Evolutionary conservation across 164 flowering plant species (phyloP).

Genomic region (Vitis labrusca): DNA sequence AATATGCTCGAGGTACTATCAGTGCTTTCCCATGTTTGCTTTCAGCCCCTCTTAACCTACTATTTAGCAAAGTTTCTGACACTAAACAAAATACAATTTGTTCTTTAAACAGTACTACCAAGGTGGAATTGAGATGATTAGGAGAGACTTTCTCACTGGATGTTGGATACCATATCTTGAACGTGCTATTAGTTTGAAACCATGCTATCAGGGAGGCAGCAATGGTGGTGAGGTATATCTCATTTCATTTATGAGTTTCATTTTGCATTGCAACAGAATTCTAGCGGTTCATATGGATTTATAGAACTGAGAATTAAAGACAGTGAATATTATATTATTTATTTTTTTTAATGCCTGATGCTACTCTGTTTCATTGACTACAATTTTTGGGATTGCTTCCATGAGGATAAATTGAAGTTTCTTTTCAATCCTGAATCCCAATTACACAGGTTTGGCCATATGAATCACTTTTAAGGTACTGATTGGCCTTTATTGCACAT

Average conservation of each 20-base stretch:
- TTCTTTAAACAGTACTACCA: conserved; percentile 60
- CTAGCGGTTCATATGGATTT: too few species aligned
- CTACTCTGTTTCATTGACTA: too few species aligned
- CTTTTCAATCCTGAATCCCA: too few species aligned
- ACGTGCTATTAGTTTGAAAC: conserved; percentile 82
- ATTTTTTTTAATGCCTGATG: too few species aligned
- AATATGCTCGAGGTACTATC: conserved; percentile 88
- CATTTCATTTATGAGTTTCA: background rate
- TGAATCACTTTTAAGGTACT: too few species aligned
- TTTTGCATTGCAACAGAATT: too few species aligned
- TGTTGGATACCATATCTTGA: conserved; percentile 93
- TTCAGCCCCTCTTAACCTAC: background rate
- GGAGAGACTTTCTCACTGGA: conserved; percentile 91
- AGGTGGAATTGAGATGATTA: conserved; percentile 97
- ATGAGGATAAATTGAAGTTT: too few species aligned
- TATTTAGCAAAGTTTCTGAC: conserved; percentile 4
- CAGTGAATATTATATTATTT: too few species aligned
- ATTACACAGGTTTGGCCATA: too few species aligned
- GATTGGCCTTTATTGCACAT: too few species aligned
- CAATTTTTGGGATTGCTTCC: too few species aligned
- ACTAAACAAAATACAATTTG: background rate
- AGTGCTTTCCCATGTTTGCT: background rate
- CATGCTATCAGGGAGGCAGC: conserved; percentile 85
- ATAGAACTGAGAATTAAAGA: too few species aligned
- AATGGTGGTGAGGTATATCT: conserved; percentile 92